Evolutionary conservation across 495 filamentous ascomycete species (phyloP).

Genomic region (Podospora australis): DNA sequence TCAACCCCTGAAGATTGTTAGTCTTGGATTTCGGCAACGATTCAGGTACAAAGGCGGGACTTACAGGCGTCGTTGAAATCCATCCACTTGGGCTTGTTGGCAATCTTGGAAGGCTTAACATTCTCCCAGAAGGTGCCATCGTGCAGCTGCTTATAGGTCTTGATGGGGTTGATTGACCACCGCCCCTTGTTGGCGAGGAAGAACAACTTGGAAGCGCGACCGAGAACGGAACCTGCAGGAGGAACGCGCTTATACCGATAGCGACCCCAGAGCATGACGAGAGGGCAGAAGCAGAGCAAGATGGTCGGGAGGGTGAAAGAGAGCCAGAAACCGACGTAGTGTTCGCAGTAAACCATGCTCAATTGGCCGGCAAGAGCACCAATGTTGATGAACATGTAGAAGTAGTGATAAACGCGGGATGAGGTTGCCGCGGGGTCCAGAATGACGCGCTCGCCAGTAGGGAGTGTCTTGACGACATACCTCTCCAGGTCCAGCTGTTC

Average conservation of each 20-base stretch:
- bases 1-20: slow-evolving; percentile 17
- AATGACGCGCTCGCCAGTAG: slow-evolving; percentile 58
- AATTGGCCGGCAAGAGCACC: slow-evolving; percentile 50
- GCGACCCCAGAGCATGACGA: slow-evolving; percentile 55
- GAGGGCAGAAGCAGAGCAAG: slow-evolving; percentile 52
- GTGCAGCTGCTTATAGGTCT: slow-evolving; percentile 48
- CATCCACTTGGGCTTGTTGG: slow-evolving; percentile 55
- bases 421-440: slow-evolving; percentile 61
- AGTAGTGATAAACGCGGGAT: slow-evolving; percentile 55
- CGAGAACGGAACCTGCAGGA: slow-evolving; percentile 59
- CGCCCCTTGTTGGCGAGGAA: slow-evolving; percentile 54
- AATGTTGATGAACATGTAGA: slow-evolving; percentile 67
- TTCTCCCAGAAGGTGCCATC: slow-evolving; percentile 55
- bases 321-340: slow-evolving; percentile 75
- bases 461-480: slow-evolving; percentile 38
- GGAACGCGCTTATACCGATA: slow-evolving; percentile 52
- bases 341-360: slow-evolving; percentile 58
- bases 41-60: background rate
- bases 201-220: slow-evolving; percentile 51
- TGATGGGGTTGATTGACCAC: slow-evolving; percentile 53
- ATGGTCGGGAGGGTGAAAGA: slow-evolving; percentile 56
- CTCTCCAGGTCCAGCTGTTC: slow-evolving; percentile 43
- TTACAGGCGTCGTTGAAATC: slow-evolving; percentile 61
- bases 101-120: slow-evolving; percentile 55
- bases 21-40: background rate